These are phyloP conservation scores for Phytophthora multivora DNA, from an alignment of 352 stramenopile species.

Conservation along the genomic window DNA sequence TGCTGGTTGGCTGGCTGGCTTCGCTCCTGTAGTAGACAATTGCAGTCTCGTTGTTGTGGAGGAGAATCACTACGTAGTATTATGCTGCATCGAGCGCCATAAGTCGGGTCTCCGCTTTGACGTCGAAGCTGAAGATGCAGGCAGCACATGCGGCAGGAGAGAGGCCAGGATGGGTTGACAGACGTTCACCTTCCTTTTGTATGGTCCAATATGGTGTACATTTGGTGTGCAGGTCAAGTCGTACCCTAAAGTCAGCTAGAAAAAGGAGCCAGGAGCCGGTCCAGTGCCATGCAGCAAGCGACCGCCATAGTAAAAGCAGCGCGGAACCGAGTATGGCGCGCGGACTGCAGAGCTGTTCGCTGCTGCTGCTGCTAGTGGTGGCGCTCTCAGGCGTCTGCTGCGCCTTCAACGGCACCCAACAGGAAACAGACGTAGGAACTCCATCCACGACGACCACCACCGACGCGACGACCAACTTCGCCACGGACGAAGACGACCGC, in stretches of 20 bases:
- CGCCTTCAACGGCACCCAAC: slow-evolving; percentile 10
- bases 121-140: neutral
- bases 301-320: slow-evolving; percentile 22
- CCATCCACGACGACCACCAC: neutral
- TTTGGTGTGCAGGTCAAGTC: slow-evolving; percentile 20
- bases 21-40: neutral
- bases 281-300: slow-evolving; percentile 21
- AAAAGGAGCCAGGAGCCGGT: slow-evolving; percentile 9
- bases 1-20: too few relatives aligned
- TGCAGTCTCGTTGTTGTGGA: too few relatives aligned
- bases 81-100: neutral
- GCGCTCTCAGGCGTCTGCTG: slow-evolving; percentile 4
- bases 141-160: slow-evolving; percentile 5
- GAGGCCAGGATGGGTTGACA: slow-evolving; percentile 8
- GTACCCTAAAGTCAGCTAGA: slow-evolving; percentile 24
- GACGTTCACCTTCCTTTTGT: slow-evolving; percentile 18
- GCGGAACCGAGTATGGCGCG: slow-evolving; percentile 15
- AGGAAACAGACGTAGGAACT: slow-evolving; percentile 1
- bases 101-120: neutral
- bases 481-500: slow-evolving; percentile 10
- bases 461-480: slow-evolving; percentile 9
- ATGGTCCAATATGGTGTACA: slow-evolving; percentile 12
- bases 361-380: slow-evolving; percentile 13
- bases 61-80: neutral
- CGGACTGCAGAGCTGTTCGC: slow-evolving; percentile 6